Conservation (phyloP, 2,329 filamentous ascomycete genomes). For the Celoporthe dispersa region DNA sequence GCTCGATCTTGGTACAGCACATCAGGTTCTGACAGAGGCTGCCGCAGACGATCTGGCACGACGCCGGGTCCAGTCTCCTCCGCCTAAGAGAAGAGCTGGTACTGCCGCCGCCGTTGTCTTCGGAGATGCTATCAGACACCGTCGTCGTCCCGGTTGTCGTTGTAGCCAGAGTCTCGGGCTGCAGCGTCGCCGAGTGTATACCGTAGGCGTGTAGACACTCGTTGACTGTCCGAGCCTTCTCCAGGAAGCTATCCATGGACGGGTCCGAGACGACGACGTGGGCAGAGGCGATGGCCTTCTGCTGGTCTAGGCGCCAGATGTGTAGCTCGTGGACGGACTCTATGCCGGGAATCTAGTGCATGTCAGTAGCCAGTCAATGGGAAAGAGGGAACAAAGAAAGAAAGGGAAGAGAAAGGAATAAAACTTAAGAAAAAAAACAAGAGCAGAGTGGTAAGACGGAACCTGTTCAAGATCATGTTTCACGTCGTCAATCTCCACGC, state of each 20-base stretch:
- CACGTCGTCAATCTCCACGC: constrained; percentile 64
- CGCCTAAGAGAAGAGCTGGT: constrained; percentile 31
- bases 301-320: constrained; percentile 74
- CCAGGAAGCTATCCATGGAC: constrained; percentile 61
- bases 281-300: constrained; percentile 70
- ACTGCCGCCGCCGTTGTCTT: constrained; percentile 6
- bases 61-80: constrained; percentile 40
- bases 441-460: constrained; percentile 19
- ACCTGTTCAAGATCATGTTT: constrained; percentile 71
- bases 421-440: background rate
- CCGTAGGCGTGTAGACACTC: constrained; percentile 76
- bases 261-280: constrained; percentile 67
- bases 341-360: constrained; percentile 64
- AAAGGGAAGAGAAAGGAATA: background rate
- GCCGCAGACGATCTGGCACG: constrained; percentile 58
- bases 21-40: constrained; percentile 54
- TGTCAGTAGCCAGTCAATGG: background rate
- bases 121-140: constrained; percentile 20
- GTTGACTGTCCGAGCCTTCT: constrained; percentile 63
- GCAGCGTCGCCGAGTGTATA: constrained; percentile 72
- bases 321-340: constrained; percentile 73
- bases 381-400: too few species aligned
- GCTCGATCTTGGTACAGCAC: constrained; percentile 48
- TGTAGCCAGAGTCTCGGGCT: constrained; percentile 59
- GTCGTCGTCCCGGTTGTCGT: constrained; percentile 20